Evolutionary conservation across 1,139 yeast species (phyloP), one percentile per base, ranked within the genome.

Genomic region (Saccharomyces hybrid): DNA sequence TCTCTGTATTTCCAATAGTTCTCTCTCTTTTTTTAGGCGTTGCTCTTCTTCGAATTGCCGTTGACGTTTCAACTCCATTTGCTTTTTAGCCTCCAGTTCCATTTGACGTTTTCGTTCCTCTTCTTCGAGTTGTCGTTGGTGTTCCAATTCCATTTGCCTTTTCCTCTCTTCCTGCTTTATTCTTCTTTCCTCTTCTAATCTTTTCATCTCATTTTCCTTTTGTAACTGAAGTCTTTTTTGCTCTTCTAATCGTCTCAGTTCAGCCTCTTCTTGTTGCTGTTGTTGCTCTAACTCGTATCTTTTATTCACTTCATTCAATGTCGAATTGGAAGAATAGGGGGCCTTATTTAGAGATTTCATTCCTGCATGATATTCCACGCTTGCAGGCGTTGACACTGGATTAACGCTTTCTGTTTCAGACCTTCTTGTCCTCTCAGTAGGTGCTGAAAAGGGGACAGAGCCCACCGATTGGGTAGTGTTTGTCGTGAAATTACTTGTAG

Each of bases 321-420:
- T 63, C 7, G 62, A 53, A 31, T 58, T 57, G 23, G 51, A 60
- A 5, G 65, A 51, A 51, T 65, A 65, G 5, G 68, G 66, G 3
- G 63, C 54, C 46, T 57, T 64, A 47, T 51, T 57, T n/a, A 60
- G 46, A 38, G 44, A 38, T 5, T 38, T 38, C 2, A 16, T 38
- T 9, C 19, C 44, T 7, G 44, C 13, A 19, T 38, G n/a, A 38
- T 38, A 38, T 38, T 25, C n/a, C 13, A 19, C 26, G 6, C 25
- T 13, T 11, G 44, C 19, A 5, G 44, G 44, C 8, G 44, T 38
- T 3, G 23, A 9, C n/a, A 19, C 44, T 38, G 44, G n/a, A 38
- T 7, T 19, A 38, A 9, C 25, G 6, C 25, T 11, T 19, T 38
- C 44, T 19, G 26, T 5, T 9, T 38, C 44, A 38, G n/a, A 38